Evolutionary conservation across 106 monocot species (phyloP).

Genomic region (Acorus calamus): DNA sequence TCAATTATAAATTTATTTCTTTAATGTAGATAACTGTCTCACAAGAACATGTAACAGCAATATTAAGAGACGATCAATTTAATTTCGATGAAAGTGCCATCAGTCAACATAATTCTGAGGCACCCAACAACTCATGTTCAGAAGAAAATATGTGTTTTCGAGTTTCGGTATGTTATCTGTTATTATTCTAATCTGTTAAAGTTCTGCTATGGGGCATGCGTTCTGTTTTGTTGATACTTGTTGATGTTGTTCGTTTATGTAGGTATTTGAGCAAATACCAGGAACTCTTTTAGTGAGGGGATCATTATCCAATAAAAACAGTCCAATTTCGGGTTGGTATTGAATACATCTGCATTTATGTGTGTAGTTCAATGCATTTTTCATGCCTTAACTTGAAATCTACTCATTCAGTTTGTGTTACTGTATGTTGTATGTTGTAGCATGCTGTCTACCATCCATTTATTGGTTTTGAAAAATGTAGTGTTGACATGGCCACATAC

Average conservation of each 20-base stretch:
- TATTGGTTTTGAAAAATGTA: no score
- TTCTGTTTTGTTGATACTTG: background rate
- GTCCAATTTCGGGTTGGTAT: constrained; percentile 43
- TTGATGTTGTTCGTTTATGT: constrained; percentile 6
- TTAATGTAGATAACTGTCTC: constrained; percentile 37
- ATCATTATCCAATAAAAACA: constrained; percentile 32
- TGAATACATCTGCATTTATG: background rate
- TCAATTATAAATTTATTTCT: background rate
- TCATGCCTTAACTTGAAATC: no score
- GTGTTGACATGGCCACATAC: no score
- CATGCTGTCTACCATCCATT: no score
- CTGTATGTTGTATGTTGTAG: no score
- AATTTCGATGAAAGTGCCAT: constrained; percentile 3
- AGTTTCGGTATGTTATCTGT: constrained; percentile 33
- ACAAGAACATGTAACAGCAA: constrained; percentile 9
- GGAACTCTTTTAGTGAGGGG: constrained; percentile 73
- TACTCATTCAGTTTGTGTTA: no score
- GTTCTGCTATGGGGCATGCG: no score
- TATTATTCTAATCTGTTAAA: no score
- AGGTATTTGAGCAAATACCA: constrained; percentile 92
- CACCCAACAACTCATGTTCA: constrained; percentile 5
- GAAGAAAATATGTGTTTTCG: constrained; percentile 17
- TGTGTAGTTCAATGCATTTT: background rate
- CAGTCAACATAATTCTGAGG: background rate
- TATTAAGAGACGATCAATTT: constrained; percentile 4